A percentile compares a stretch with the other conserved stretches of the same genome.
Evolutionary conservation across 176 grass and related monocot genomes (phyloP).

Genomic region (Pontederia paniculata): DNA sequence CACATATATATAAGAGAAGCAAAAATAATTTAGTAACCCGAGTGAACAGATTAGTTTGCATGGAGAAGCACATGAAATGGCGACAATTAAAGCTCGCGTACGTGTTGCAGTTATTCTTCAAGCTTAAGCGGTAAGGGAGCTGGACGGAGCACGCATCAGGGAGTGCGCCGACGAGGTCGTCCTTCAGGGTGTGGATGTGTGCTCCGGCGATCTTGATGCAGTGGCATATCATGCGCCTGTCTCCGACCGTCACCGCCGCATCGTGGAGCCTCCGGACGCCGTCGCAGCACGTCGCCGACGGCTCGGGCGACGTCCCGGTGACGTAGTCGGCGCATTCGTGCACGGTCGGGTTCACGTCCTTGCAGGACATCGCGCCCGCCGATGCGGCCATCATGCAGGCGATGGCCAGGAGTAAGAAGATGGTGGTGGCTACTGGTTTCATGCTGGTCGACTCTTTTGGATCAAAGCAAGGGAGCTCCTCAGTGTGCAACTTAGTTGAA

Average conservation of each 20-base stretch:
- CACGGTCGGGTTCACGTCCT: conserved; percentile 17
- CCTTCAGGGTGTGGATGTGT: conserved; percentile 8
- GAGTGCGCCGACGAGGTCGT: not conserved
- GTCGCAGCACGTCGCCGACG: conserved; percentile 14
- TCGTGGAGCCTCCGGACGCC: conserved; percentile 15
- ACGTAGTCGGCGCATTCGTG: conserved; percentile 20
- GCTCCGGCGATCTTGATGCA: conserved; percentile 12
- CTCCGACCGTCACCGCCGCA: conserved; percentile 2
- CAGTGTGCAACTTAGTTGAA: conserved; percentile 4
- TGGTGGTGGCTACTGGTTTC: not conserved
- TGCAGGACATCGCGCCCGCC: conserved; percentile 20
- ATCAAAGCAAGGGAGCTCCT: not conserved
- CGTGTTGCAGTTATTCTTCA: too few relatives aligned
- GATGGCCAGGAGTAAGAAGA: not conserved
- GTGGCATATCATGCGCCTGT: conserved; percentile 13
- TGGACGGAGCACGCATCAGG: not conserved
- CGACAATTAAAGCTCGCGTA: too few relatives aligned
- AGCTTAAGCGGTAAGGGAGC: conserved; percentile 1
- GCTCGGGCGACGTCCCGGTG: not conserved
- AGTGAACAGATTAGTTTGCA: too few relatives aligned
- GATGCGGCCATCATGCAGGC: not conserved
- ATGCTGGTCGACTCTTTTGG: not conserved
- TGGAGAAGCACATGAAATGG: too few relatives aligned
- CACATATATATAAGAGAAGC: too few relatives aligned
- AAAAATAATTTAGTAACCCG: too few relatives aligned